Evolutionary conservation across 2,329 filamentous ascomycete genomes (phyloP).

Genomic region (Aspergillus spinulosporus): DNA sequence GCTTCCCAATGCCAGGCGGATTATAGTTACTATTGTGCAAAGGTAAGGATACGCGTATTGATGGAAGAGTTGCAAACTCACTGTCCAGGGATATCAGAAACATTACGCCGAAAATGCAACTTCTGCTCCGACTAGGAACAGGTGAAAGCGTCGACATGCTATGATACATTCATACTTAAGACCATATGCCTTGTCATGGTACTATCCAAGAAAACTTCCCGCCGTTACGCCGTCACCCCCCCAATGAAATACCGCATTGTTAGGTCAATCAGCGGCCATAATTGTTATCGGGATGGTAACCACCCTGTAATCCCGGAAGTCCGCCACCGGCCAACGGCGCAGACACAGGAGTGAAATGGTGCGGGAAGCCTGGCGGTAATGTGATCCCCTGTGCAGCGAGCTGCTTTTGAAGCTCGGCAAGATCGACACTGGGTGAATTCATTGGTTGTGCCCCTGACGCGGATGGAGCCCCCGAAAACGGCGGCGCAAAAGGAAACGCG

Average conservation of each 20-base stretch:
- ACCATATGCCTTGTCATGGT: background rate
- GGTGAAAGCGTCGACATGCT: constrained; percentile 2
- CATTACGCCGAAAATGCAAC: constrained; percentile 9
- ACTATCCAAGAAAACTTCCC: constrained; percentile 20
- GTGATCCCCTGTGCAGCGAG: constrained; percentile 38
- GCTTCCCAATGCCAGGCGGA: constrained; percentile 89
- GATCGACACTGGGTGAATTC: constrained; percentile 31
- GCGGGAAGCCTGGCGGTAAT: constrained; percentile 37
- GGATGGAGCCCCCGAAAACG: constrained; percentile 51
- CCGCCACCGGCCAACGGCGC: constrained; percentile 30
- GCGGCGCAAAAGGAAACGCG: constrained; percentile 43
- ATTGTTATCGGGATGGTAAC: constrained; percentile 37
- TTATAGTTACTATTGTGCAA: constrained; percentile 53
- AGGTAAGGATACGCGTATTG: background rate
- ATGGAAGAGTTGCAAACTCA: background rate
- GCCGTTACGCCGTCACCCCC: constrained; percentile 29
- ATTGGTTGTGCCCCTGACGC: constrained; percentile 44
- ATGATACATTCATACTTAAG: constrained; percentile 16
- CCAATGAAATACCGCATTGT: background rate
- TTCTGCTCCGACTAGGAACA: constrained; percentile 1
- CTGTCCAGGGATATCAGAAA: background rate
- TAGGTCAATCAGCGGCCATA: constrained; percentile 46
- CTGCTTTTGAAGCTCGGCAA: constrained; percentile 42
- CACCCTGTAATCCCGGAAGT: constrained; percentile 38
- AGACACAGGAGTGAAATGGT: constrained; percentile 43